Percentiles rank a stretch among this genome's conserved stretches.
Evolutionary conservation across 805 yeast species (phyloP).

Genomic region (Isabelozyma heimii): DNA sequence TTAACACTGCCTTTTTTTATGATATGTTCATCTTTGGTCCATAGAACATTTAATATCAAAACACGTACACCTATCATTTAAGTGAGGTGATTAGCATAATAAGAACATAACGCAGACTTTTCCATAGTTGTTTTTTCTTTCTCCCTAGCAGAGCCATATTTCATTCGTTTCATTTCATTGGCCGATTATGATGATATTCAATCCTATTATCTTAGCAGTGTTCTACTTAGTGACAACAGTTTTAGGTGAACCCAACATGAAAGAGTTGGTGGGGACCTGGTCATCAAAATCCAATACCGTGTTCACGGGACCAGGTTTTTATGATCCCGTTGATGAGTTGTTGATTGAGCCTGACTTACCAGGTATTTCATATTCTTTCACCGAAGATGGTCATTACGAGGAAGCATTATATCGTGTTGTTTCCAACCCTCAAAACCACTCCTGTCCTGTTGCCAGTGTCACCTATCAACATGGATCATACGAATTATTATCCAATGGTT

Average conservation of each 20-base stretch:
- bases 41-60: not conserved
- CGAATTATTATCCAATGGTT: conserved; percentile 59
- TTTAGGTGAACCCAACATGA: conserved; percentile 34
- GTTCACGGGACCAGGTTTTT: conserved; percentile 94
- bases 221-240: conserved; percentile 7
- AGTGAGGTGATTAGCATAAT: too few relatives aligned
- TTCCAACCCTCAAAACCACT: conserved; percentile 68
- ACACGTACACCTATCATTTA: not conserved
- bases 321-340: conserved; percentile 93
- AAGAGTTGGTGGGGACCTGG: conserved; percentile 85
- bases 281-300: conserved; percentile 89
- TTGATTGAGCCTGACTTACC: conserved; percentile 94
- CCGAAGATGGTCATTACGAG: conserved; percentile 88
- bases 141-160: too few relatives aligned
- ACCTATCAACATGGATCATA: conserved; percentile 90
- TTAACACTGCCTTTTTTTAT: not conserved
- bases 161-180: not conserved
- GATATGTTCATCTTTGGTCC: not conserved
- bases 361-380: conserved; percentile 90
- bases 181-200: conserved; percentile 1
- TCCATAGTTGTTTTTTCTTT: too few relatives aligned
- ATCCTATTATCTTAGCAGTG: conserved; percentile 1
- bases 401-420: conserved; percentile 82
- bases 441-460: conserved; percentile 79
- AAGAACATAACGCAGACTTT: too few relatives aligned